Evolutionary conservation across 352 stramenopile species (phyloP).

Genomic region (Phytopythium sindhum): DNA sequence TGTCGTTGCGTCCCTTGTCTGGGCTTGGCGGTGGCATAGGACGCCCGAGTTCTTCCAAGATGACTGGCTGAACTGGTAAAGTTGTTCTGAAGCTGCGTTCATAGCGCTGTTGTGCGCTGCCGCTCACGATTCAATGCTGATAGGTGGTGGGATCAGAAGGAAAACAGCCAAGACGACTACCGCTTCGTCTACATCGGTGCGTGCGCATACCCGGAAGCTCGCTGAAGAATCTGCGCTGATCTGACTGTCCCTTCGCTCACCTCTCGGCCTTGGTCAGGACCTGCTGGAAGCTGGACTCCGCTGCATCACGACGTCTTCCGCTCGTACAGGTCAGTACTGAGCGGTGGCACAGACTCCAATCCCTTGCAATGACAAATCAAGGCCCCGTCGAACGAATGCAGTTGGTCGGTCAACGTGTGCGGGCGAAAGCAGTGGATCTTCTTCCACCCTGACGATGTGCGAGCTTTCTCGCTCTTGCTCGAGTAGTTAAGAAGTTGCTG

Average conservation of each 20-base stretch:
- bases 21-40: slow-evolving; percentile 38
- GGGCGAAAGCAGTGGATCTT: slow-evolving; percentile 95
- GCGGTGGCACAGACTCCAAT: too few relatives aligned
- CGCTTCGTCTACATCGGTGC: slow-evolving; percentile 96
- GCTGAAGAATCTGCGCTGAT: not conserved
- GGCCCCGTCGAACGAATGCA: slow-evolving; percentile 11
- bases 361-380: not conserved
- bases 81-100: not conserved
- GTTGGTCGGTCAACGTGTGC: slow-evolving; percentile 96
- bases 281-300: slow-evolving; percentile 83
- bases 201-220: not conserved
- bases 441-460: slow-evolving; percentile 74
- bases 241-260: not conserved
- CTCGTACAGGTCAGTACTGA: slow-evolving; percentile 82
- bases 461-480: not conserved
- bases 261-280: slow-evolving; percentile 36
- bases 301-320: slow-evolving; percentile 96
- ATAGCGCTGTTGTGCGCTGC: not conserved
- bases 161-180: slow-evolving; percentile 83
- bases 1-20: not conserved
- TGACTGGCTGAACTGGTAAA: slow-evolving; percentile 91
- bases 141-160: slow-evolving; percentile 80
- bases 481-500: not conserved
- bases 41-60: slow-evolving; percentile 86
- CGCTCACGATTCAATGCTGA: not conserved